Evolutionary conservation across 2,329 filamentous ascomycete species (phyloP).

Genomic region (Paecilomyces variotii): DNA sequence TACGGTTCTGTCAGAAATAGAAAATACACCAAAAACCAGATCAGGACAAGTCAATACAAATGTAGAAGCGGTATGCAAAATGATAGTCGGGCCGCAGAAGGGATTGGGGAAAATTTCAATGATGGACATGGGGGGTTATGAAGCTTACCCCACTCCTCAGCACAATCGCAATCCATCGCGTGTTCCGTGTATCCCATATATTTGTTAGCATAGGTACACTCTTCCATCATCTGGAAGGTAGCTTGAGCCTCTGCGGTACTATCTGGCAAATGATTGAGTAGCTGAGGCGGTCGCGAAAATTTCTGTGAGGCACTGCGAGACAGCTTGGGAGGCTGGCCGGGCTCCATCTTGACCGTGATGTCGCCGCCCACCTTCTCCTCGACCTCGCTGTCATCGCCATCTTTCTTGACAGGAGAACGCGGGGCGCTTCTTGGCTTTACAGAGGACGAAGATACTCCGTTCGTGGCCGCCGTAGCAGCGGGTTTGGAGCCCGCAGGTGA

Average conservation of each 20-base stretch:
- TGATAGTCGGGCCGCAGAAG: background rate
- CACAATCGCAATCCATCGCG: conserved; percentile 91
- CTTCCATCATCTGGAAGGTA: conserved; percentile 71
- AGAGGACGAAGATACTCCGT: conserved; percentile 10
- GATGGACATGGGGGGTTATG: conserved; percentile 2
- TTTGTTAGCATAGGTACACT: conserved; percentile 88
- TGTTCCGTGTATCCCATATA: conserved; percentile 85
- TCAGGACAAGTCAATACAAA: conserved; percentile 5
- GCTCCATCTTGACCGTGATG: conserved; percentile 56
- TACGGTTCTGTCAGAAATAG: conserved; percentile 14
- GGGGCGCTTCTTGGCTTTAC: conserved; percentile 17
- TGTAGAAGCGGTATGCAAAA: background rate
- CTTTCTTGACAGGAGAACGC: conserved; percentile 21
- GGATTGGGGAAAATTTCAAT: background rate
- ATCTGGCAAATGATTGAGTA: conserved; percentile 71
- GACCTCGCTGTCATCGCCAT: conserved; percentile 28
- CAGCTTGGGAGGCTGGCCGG: conserved; percentile 61
- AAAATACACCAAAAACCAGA: conserved; percentile 2
- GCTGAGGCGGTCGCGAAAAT: conserved; percentile 51
- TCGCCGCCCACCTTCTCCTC: conserved; percentile 53
- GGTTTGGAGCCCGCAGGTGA: conserved; percentile 1
- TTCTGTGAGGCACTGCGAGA: conserved; percentile 69
- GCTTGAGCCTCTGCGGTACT: conserved; percentile 66
- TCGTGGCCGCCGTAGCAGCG: conserved; percentile 1
- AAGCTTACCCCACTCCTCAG: conserved; percentile 83